These are phyloP conservation scores for Metarhizium brunneum DNA, from an alignment of 2,329 filamentous ascomycete genomes.

Conservation along the genomic window DNA sequence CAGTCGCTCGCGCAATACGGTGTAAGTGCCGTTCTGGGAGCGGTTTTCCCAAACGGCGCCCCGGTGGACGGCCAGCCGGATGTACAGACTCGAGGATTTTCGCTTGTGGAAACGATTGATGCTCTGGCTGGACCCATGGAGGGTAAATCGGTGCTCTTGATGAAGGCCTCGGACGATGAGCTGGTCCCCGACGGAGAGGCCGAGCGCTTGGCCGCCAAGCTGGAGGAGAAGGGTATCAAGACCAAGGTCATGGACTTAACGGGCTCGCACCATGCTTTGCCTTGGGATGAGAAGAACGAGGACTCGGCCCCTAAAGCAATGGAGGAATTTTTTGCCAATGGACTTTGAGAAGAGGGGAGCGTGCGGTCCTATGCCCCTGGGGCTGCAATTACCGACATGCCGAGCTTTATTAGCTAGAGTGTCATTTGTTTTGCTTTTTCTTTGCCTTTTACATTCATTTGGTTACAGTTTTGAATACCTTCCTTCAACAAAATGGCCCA, in stretches of 20 bases:
- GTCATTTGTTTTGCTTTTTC: too few species aligned
- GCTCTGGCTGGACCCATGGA: neutral
- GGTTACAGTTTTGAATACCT: too few species aligned
- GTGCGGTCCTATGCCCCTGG: too few species aligned
- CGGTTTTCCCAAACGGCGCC: neutral
- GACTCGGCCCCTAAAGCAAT: neutral
- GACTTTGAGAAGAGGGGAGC: neutral
- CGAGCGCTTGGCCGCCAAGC: neutral
- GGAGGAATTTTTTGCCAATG: neutral
- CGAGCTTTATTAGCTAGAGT: too few species aligned
- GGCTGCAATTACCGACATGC: too few species aligned
- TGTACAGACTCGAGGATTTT: neutral
- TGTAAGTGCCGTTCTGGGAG: neutral
- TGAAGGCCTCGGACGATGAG: neutral
- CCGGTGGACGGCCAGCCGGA: neutral
- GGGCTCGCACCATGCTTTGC: neutral
- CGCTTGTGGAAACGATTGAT: neutral
- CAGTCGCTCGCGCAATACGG: too few species aligned
- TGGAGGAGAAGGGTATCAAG: neutral
- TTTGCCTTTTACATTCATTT: too few species aligned
- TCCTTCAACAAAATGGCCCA: too few species aligned
- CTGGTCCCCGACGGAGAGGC: neutral
- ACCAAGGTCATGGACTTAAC: neutral
- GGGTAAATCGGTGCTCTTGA: neutral
- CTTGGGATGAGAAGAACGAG: neutral